phyloP scores from a whole-genome alignment of 2,329 filamentous ascomycete genomes.

The Stenocarpella maydis region DNA sequence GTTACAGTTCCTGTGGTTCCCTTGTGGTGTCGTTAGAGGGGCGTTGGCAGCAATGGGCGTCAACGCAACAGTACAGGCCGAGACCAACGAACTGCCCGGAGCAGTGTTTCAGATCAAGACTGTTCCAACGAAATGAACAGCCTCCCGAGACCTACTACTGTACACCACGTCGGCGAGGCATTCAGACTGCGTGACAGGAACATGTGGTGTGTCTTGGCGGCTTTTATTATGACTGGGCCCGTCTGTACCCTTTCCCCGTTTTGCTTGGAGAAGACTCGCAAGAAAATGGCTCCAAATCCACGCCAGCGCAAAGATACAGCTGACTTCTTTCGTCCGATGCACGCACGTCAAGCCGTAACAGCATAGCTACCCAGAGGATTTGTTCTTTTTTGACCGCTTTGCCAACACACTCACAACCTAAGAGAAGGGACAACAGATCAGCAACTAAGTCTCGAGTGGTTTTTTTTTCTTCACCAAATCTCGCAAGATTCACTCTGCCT shows the following conservation, averaged over 20 bases:
- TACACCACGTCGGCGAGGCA: not conserved
- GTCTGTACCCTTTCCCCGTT: slow-evolving; percentile 30
- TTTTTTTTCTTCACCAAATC: slow-evolving; percentile 24
- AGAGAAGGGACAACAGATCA: slow-evolving; percentile 33
- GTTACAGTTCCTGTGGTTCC: slow-evolving; percentile 87
- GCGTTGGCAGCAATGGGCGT: slow-evolving; percentile 94
- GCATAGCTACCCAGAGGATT: slow-evolving; percentile 13
- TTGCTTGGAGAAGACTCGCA: slow-evolving; percentile 11
- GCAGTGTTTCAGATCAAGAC: slow-evolving; percentile 98
- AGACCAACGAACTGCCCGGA: slow-evolving; percentile 83
- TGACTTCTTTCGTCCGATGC: slow-evolving; percentile 23
- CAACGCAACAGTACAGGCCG: slow-evolving; percentile 88
- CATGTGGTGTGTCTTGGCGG: slow-evolving; percentile 22
- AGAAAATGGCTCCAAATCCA: slow-evolving; percentile 8
- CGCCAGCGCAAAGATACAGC: slow-evolving; percentile 18
- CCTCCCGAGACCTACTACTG: no score
- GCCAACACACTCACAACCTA: slow-evolving; percentile 34
- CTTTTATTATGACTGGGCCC: slow-evolving; percentile 30
- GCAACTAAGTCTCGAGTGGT: slow-evolving; percentile 28
- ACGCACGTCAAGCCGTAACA: slow-evolving; percentile 15
- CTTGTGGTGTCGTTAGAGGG: slow-evolving; percentile 89
- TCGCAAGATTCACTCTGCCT: slow-evolving; percentile 30
- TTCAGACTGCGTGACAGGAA: slow-evolving; percentile 20
- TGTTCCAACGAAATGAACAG: slow-evolving; percentile 68
- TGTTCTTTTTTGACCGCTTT: slow-evolving; percentile 5